Percentiles rank a stretch among this genome's conserved stretches.
These are phyloP conservation scores for Mycosphaerelloides madeirae DNA, from an alignment of 2,329 filamentous ascomycete species.

Conservation along the genomic window DNA sequence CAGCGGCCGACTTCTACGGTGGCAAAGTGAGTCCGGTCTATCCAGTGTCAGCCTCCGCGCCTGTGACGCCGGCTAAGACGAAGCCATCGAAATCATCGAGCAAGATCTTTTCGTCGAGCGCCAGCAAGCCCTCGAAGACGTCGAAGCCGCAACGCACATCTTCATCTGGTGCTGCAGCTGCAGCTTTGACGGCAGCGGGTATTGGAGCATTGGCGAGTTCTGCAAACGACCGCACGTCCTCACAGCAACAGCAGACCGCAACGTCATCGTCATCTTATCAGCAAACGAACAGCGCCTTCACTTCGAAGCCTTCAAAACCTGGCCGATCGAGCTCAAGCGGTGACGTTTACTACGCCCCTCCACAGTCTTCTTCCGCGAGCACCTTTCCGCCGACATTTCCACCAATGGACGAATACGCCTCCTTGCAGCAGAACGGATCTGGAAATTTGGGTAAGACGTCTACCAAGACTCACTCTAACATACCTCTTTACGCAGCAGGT, in stretches of 20 bases:
- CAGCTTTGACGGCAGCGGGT: conserved; percentile 37
- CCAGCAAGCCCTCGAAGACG: conserved; percentile 25
- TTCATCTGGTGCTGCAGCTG: conserved; percentile 33
- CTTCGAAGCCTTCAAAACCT: conserved; percentile 11
- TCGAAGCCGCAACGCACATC: conserved; percentile 20
- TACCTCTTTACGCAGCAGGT: conserved; percentile 43
- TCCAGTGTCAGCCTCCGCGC: conserved; percentile 5
- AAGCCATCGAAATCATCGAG: conserved; percentile 30
- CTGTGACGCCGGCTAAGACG: conserved; percentile 21
- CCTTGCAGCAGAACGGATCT: conserved; percentile 3
- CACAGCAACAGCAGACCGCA: conserved; percentile 6
- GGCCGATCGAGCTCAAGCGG: conserved; percentile 17
- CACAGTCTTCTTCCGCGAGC: conserved; percentile 6
- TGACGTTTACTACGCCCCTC: conserved; percentile 14
- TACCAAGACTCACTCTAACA: conserved; percentile 34
- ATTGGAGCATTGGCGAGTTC: conserved; percentile 36
- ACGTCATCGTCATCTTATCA: conserved; percentile 18
- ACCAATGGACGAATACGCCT: conserved; percentile 8
- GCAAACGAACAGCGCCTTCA: conserved; percentile 8
- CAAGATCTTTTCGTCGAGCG: conserved; percentile 18
- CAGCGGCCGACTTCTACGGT: conserved; percentile 56
- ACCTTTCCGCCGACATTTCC: conserved; percentile 7
- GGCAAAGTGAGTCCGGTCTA: conserved; percentile 20
- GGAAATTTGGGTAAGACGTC: conserved; percentile 39
- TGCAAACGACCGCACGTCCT: conserved; percentile 8